Evolutionary conservation across 176 grass and related monocot species (phyloP), one percentile per base, ranked within the genome.

Genomic region (Rhynchospora breviuscula): DNA sequence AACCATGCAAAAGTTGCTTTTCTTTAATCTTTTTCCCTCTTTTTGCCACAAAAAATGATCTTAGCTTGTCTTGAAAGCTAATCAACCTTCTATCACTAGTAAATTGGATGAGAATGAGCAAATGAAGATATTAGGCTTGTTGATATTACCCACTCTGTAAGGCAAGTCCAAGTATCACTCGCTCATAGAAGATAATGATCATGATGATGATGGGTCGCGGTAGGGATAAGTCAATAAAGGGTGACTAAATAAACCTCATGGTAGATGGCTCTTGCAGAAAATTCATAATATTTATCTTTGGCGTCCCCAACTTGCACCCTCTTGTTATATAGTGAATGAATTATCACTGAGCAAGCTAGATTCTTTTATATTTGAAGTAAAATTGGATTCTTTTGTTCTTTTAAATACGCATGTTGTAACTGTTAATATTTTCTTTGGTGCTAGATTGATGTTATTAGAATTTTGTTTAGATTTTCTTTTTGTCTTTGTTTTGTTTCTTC

Each of bases 41-140:
- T 45, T 59, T 52, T 23, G 0, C 22, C 6, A 17, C 12, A 80
- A 31, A 65, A 49, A 62, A 69, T 54, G 52, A 21, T 47, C 88
- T 29, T 84, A 85, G 81, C 93, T 89, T 91, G 83, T 63, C 89
- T 97, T 93, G 54, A 52, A 93, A 97, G 93, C 85, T 84, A 93
- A 72, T 86, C 86, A 94, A 86, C 59, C 47, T 79, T 88, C 52
- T 33, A 87, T 64, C 57, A 81, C 45, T 13, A 74, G 17, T 19
- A 59, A 60, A 13, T 79, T 66, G 48, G 51, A 29, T 60, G 49
- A 17, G 65, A 23, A 10, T 51, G 7, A 78, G 44, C 14, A 74
- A 78, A 60, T 23, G 48, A 25, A 49, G 59, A 66, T 17, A 67
- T 40, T 79, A 73, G 64, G 56, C 35, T 18, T 52, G 33, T 62